A percentile compares a stretch with the other conserved stretches of the same genome.
These are phyloP conservation scores for Aureobasidium sp. DNA, from an alignment of 2,329 filamentous ascomycete species.

Conservation along the genomic window DNA sequence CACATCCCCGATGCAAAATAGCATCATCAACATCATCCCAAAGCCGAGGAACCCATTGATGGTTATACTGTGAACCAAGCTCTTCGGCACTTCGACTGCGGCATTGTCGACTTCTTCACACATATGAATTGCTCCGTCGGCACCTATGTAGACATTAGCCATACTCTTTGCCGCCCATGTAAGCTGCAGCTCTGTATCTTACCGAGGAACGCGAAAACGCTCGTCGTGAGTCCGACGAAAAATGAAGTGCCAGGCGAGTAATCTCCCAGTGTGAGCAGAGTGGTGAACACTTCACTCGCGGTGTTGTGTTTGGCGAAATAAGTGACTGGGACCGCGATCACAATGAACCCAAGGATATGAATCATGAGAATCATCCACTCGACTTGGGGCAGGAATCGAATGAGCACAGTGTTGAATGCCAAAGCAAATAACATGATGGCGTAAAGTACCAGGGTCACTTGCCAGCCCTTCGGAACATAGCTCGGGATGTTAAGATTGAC, in stretches of 20 bases:
- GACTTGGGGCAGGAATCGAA: constrained; percentile 30
- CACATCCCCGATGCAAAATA: constrained; percentile 39
- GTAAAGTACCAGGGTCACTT: constrained; percentile 35
- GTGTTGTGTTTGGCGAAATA: constrained; percentile 24
- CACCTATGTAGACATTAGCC: not conserved
- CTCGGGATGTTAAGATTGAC: constrained; percentile 31
- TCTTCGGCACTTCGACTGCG: constrained; percentile 40
- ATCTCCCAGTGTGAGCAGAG: not conserved
- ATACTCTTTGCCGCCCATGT: not conserved
- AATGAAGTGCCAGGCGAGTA: not conserved
- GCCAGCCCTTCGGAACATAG: constrained; percentile 34
- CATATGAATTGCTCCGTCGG: not conserved
- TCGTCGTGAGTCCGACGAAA: not conserved
- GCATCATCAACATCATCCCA: constrained; percentile 37
- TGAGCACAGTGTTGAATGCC: constrained; percentile 40
- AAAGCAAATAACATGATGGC: constrained; percentile 26
- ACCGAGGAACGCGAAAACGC: not conserved
- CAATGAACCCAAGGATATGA: constrained; percentile 19
- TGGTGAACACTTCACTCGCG: constrained; percentile 26
- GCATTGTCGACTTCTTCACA: constrained; percentile 35
- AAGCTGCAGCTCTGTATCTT: not conserved
- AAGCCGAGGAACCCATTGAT: constrained; percentile 45
- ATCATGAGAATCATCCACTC: constrained; percentile 32
- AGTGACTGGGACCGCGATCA: constrained; percentile 23
- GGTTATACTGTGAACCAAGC: constrained; percentile 42